phyloP scores from a whole-genome alignment of 148 eudicot species.

The Chenopodium berlandieri region DNA sequence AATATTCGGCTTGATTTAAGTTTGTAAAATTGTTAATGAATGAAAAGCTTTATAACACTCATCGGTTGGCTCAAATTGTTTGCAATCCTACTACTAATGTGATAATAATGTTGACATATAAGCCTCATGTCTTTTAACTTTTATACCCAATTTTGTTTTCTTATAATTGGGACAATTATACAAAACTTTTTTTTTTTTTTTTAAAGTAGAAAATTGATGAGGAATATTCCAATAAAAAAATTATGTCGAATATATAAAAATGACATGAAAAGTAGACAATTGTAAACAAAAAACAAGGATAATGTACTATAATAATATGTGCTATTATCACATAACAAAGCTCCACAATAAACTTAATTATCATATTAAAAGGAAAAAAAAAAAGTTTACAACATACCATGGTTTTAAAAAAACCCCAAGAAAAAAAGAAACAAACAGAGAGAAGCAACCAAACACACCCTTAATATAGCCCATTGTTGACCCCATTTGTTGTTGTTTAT shows the following conservation, averaged over 20 bases:
- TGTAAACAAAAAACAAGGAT: background rate
- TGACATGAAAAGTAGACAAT: background rate
- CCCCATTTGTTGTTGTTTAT: conserved; percentile 2
- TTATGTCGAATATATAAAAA: too few relatives aligned
- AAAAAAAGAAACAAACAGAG: background rate
- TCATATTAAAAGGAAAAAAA: background rate
- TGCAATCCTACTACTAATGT: too few relatives aligned
- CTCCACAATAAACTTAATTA: background rate
- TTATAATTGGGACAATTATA: background rate
- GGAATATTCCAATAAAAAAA: background rate
- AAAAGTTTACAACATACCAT: background rate
- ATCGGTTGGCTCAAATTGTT: too few relatives aligned
- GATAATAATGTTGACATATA: too few relatives aligned
- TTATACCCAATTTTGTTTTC: too few relatives aligned
- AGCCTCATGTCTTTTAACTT: too few relatives aligned
- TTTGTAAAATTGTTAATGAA: too few relatives aligned
- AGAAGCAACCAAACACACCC: conserved; percentile 12
- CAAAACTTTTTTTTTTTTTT: too few relatives aligned
- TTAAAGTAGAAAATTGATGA: background rate
- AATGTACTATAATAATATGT: conserved; percentile 11
- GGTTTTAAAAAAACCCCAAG: background rate
- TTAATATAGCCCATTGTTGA: background rate
- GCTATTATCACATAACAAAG: background rate
- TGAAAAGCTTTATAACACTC: too few relatives aligned
- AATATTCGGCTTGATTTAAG: too few relatives aligned